Percentiles rank a stretch among this genome's conserved stretches.
These are phyloP conservation scores for Trichodelitschia bisporula DNA, from an alignment of 495 filamentous ascomycete species.

Conservation along the genomic window DNA sequence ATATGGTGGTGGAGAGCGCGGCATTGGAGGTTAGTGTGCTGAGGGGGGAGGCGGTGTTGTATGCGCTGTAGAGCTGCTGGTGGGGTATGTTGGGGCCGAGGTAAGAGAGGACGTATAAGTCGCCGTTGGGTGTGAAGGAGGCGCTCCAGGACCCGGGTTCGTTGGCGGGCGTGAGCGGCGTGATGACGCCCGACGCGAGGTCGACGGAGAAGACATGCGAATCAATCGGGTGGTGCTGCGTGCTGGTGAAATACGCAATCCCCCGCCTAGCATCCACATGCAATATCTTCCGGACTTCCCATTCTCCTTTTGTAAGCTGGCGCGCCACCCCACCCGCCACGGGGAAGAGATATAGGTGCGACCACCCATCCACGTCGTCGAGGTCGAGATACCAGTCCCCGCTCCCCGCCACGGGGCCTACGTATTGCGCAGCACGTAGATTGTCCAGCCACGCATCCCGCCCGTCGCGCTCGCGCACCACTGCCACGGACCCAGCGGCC, in stretches of 20 bases:
- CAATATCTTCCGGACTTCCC: conserved; percentile 26
- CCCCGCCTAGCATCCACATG: conserved; percentile 24
- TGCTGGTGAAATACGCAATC: conserved; percentile 29
- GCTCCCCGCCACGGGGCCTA: conserved; percentile 4
- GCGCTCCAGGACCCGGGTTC: conserved; percentile 25
- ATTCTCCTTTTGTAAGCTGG: conserved; percentile 26
- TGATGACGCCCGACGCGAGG: conserved; percentile 14
- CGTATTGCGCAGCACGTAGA: conserved; percentile 21
- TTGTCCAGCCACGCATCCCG: conserved; percentile 33
- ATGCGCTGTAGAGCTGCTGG: conserved; percentile 24
- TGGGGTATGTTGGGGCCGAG: conserved; percentile 29
- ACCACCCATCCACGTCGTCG: conserved; percentile 28
- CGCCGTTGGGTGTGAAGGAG: conserved; percentile 25
- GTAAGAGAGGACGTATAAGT: conserved; percentile 31
- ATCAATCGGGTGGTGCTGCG: conserved; percentile 27
- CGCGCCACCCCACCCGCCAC: conserved; percentile 20
- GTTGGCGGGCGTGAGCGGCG: conserved; percentile 24
- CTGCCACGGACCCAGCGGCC: conserved; percentile 7
- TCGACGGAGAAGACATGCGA: conserved; percentile 28
- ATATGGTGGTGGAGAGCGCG: conserved; percentile 18
- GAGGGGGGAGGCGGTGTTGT: conserved; percentile 20
- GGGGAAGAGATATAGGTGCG: conserved; percentile 29
- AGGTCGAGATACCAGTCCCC: conserved; percentile 26
- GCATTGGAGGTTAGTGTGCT: conserved; percentile 25
- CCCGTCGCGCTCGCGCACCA: conserved; percentile 26